Conservation (phyloP, 805 yeast genomes). For the Ogataea populi-albae region DNA sequence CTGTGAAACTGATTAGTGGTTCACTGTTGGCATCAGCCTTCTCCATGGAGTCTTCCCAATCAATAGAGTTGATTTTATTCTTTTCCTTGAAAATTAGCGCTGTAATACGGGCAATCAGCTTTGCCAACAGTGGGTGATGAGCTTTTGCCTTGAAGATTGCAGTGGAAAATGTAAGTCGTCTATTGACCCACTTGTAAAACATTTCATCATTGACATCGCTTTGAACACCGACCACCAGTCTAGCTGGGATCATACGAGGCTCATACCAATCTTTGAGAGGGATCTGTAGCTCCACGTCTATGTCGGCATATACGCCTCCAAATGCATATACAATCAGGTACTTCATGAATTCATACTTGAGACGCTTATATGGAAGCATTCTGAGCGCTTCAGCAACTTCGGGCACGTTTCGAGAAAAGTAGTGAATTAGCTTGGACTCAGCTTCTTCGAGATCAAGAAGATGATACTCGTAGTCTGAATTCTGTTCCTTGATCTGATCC, state of each 20-base stretch:
- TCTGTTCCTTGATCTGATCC: constrained; percentile 8
- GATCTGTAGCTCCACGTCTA: constrained; percentile 47
- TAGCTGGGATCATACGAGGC: constrained; percentile 13
- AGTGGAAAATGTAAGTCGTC: constrained; percentile 23
- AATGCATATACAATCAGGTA: constrained; percentile 45
- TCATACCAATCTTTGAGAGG: constrained; percentile 31
- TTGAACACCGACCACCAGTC: constrained; percentile 21
- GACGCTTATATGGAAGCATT: constrained; percentile 43
- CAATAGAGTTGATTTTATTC: constrained; percentile 8
- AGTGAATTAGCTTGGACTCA: constrained; percentile 5
- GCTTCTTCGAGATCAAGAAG: constrained; percentile 11
- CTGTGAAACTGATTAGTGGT: constrained; percentile 22
- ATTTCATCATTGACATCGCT: constrained; percentile 20
- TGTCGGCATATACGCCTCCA: constrained; percentile 58
- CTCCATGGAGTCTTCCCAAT: constrained; percentile 17
- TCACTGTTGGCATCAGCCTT: constrained; percentile 21
- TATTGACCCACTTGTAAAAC: constrained; percentile 16
- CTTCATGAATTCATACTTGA: constrained; percentile 50
- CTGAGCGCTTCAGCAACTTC: constrained; percentile 47
- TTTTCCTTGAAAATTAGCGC: constrained; percentile 14
- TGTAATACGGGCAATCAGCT: constrained; percentile 23
- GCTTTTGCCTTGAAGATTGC: constrained; percentile 19
- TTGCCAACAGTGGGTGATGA: constrained; percentile 27
- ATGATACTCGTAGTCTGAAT: constrained; percentile 9
- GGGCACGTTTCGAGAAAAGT: constrained; percentile 34